phyloP scores from a whole-genome alignment of 2,329 filamentous ascomycete genomes.

The Talaromyces sp. region DNA sequence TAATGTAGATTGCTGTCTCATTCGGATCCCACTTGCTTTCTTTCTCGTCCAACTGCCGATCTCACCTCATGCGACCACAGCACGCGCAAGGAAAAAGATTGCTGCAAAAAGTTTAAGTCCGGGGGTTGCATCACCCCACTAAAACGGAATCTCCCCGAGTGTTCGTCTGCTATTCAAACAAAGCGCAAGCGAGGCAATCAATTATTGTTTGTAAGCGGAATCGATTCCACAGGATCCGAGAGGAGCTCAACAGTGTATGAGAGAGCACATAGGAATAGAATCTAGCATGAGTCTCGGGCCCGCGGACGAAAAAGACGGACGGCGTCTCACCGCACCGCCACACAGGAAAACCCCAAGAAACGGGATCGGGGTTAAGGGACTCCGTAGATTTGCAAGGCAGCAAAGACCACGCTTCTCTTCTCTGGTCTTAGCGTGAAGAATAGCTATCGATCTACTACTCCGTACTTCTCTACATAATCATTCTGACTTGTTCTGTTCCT shows the following conservation, averaged over 20 bases:
- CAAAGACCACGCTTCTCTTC: neutral
- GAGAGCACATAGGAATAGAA: neutral
- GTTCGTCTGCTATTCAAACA: neutral
- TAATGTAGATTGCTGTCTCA: neutral
- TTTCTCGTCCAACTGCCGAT: slow-evolving; percentile 9
- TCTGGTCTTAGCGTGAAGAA: neutral
- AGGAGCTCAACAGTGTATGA: neutral
- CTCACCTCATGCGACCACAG: slow-evolving; percentile 6
- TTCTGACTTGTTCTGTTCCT: neutral
- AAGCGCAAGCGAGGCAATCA: neutral
- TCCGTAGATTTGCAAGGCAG: slow-evolving; percentile 11
- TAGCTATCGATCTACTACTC: neutral
- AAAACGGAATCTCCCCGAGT: neutral
- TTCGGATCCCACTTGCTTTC: neutral
- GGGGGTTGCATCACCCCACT: slow-evolving; percentile 7
- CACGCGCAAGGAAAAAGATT: neutral
- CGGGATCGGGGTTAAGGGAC: slow-evolving; percentile 23
- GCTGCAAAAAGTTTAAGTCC: slow-evolving; percentile 3
- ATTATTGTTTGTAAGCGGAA: neutral
- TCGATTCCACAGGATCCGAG: neutral
- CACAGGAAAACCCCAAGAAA: neutral
- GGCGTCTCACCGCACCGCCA: slow-evolving; percentile 2
- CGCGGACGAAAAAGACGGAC: slow-evolving; percentile 16
- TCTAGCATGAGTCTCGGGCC: neutral
- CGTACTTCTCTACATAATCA: neutral